Evolutionary conservation across 2,329 filamentous ascomycete species (phyloP).

Genomic region (Ilyonectria sp.): DNA sequence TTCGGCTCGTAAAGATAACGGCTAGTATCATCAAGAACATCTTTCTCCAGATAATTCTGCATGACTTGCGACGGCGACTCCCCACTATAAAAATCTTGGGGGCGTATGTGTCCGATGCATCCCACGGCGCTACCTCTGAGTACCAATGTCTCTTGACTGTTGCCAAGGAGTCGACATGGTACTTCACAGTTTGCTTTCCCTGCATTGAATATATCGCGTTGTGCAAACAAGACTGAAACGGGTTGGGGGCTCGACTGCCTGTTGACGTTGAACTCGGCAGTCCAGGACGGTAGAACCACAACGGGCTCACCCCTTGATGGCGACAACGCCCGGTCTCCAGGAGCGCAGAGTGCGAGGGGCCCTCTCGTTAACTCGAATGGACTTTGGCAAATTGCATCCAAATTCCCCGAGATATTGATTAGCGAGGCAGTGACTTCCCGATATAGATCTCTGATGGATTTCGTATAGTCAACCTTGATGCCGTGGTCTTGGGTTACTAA

Average conservation of each 20-base stretch:
- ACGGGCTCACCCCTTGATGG: too few species aligned
- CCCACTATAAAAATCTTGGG: too few species aligned
- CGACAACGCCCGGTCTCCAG: too few species aligned
- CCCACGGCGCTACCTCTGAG: conserved; percentile 4
- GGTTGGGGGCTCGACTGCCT: background rate
- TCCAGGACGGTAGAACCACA: conserved; percentile 26
- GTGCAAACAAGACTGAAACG: conserved; percentile 26
- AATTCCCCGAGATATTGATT: conserved; percentile 23
- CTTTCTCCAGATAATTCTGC: background rate
- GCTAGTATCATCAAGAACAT: fast-evolving
- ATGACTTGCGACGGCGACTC: too few species aligned
- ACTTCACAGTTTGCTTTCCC: background rate
- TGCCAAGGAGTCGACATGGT: conserved; percentile 7
- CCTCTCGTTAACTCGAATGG: conserved; percentile 22
- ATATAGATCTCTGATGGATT: conserved; percentile 5
- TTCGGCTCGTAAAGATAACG: background rate
- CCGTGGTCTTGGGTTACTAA: conserved; percentile 28
- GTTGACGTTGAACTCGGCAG: conserved; percentile 4
- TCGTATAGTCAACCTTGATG: conserved; percentile 23
- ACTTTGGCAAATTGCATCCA: conserved; percentile 34
- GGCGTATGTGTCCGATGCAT: background rate
- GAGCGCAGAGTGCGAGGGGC: too few species aligned
- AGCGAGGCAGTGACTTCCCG: background rate
- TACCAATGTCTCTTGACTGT: background rate
- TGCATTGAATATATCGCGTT: conserved; percentile 25